Evolutionary conservation across 192 early-diverging fungal species (phyloP).

Genomic region (Coemansia sp.): DNA sequence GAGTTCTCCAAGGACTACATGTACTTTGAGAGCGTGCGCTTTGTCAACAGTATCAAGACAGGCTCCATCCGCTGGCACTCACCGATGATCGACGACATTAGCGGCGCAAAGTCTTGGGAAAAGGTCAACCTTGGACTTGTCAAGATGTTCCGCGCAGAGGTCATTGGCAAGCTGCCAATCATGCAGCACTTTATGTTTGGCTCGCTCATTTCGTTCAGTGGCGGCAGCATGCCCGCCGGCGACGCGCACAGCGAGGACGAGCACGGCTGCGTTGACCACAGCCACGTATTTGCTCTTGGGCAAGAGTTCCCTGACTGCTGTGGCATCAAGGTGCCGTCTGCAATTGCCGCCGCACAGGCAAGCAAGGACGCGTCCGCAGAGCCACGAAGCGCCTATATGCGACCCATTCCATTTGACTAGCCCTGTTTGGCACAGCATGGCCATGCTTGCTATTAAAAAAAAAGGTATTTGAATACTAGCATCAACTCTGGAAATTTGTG

Average conservation of each 20-base stretch:
- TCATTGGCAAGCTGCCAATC: slow-evolving; percentile 90
- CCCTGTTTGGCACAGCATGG: background rate
- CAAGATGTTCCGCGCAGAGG: slow-evolving; percentile 95
- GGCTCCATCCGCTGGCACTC: slow-evolving; percentile 85
- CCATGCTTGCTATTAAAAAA: background rate
- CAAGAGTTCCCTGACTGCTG: slow-evolving; percentile 61
- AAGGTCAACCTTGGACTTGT: slow-evolving; percentile 92
- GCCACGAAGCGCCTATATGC: slow-evolving; percentile 33
- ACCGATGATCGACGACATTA: slow-evolving; percentile 94
- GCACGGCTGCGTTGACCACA: slow-evolving; percentile 42
- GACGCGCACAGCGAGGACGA: slow-evolving; percentile 12
- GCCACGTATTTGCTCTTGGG: slow-evolving; percentile 56
- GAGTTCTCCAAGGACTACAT: slow-evolving; percentile 93
- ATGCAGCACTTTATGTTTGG: slow-evolving; percentile 98
- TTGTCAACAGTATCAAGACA: slow-evolving; percentile 82
- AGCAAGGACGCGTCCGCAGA: slow-evolving; percentile 16
- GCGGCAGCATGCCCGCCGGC: slow-evolving; percentile 29
- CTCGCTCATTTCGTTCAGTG: slow-evolving; percentile 70
- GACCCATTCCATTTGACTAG: slow-evolving; percentile 59
- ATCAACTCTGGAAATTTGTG: background rate
- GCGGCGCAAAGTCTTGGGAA: slow-evolving; percentile 82
- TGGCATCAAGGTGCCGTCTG: slow-evolving; percentile 61
- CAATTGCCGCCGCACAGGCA: slow-evolving; percentile 43
- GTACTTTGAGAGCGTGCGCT: slow-evolving; percentile 93
- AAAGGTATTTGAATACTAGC: background rate